Evolutionary conservation across 345 rosid genomes (phyloP).

Genomic region (Eutrema japonicum): DNA sequence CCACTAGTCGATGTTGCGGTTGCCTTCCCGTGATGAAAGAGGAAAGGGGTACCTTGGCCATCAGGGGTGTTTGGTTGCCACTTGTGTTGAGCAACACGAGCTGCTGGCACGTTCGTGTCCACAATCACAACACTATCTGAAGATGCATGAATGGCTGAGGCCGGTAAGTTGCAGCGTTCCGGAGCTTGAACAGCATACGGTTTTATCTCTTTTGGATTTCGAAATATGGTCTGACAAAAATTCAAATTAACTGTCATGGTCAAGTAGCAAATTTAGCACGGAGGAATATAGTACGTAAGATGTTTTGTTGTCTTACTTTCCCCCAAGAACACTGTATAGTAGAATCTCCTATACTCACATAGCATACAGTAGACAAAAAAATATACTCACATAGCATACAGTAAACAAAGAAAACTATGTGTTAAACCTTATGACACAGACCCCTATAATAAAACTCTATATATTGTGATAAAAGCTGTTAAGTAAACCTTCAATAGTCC

Average conservation of each 20-base stretch:
- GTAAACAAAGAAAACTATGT: background rate
- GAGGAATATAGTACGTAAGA: constrained; percentile 12
- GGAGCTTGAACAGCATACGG: constrained; percentile 75
- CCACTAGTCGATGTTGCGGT: constrained; percentile 66
- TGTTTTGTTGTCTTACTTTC: background rate
- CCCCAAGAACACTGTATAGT: constrained; percentile 14
- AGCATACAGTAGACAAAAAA: background rate
- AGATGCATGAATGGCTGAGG: constrained; percentile 88
- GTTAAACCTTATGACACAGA: background rate
- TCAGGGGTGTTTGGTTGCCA: constrained; percentile 99
- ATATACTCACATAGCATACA: too few species aligned
- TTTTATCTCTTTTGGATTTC: constrained; percentile 85
- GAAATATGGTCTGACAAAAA: constrained; percentile 82
- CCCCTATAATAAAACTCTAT: background rate
- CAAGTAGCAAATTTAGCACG: constrained; percentile 1
- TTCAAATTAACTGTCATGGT: constrained; percentile 25
- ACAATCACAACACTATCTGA: constrained; percentile 77
- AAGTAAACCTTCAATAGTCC: constrained; percentile 27
- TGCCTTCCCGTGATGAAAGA: constrained; percentile 88
- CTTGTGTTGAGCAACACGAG: constrained; percentile 84
- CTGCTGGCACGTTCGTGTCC: constrained; percentile 89
- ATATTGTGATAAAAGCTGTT: background rate
- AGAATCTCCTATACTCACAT: constrained; percentile 4
- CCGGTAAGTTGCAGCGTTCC: constrained; percentile 96
- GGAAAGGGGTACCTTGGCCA: constrained; percentile 93